Evolutionary conservation across 768 basidiomycete species (phyloP).

Genomic region (Suillus subluteus): DNA sequence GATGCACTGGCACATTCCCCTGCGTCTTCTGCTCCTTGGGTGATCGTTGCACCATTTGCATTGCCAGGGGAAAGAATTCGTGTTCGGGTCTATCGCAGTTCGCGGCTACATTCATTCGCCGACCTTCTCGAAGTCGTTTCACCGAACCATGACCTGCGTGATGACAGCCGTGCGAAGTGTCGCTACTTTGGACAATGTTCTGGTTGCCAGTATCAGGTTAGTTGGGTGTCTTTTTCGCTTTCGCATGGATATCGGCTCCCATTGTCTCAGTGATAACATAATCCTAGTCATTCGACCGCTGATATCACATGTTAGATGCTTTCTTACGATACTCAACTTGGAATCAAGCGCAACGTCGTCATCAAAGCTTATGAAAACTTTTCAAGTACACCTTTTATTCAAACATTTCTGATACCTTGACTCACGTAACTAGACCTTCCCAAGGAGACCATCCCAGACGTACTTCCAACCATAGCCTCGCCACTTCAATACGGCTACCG

Average conservation of each 20-base stretch:
- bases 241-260: background rate
- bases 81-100: conserved; percentile 71
- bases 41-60: conserved; percentile 80
- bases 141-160: conserved; percentile 68
- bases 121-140: conserved; percentile 69
- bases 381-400: conserved; percentile 39
- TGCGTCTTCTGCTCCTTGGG: conserved; percentile 65
- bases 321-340: conserved; percentile 83
- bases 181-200: conserved; percentile 88
- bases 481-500: conserved; percentile 91
- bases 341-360: conserved; percentile 85
- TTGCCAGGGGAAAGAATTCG: conserved; percentile 83
- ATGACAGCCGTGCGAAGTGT: conserved; percentile 69
- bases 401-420: conserved; percentile 33
- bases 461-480: conserved; percentile 79
- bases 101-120: conserved; percentile 73
- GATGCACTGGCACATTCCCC: conserved; percentile 65
- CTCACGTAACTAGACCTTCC: conserved; percentile 46
- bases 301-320: conserved; percentile 61
- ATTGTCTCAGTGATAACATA: background rate
- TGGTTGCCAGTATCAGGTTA: conserved; percentile 93
- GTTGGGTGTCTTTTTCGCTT: conserved; percentile 11
- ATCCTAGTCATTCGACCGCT: background rate
- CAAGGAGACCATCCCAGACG: conserved; percentile 57
- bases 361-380: conserved; percentile 83